phyloP scores from a whole-genome alignment of 75 land plant species.

The Cunninghamia lanceolata region DNA sequence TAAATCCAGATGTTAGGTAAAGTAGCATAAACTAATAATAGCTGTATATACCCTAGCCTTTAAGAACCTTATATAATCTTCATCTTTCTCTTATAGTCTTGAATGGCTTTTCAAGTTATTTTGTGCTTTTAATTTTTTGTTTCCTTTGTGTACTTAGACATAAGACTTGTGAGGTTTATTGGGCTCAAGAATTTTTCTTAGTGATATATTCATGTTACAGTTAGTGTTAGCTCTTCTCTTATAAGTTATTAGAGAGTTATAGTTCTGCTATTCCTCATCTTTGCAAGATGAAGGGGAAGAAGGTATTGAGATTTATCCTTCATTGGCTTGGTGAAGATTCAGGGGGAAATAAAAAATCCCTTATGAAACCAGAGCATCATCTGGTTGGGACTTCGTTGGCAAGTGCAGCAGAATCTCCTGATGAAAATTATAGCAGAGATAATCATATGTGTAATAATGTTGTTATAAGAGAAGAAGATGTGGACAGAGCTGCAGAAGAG shows the following conservation, averaged over 20 bases:
- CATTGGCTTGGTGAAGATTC: not conserved
- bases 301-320: not conserved
- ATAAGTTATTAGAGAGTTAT: not conserved
- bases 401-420: not conserved
- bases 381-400: not conserved
- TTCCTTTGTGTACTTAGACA: too few relatives aligned
- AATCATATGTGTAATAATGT: not conserved
- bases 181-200: too few relatives aligned
- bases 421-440: not conserved
- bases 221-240: too few relatives aligned
- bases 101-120: not conserved
- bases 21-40: too few relatives aligned
- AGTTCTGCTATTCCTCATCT: too few relatives aligned
- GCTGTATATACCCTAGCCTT: not conserved
- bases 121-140: too few relatives aligned
- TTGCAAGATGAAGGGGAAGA: not conserved
- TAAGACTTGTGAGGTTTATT: too few relatives aligned
- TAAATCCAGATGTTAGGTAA: too few relatives aligned
- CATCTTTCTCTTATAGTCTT: not conserved
- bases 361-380: too few relatives aligned
- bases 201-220: too few relatives aligned
- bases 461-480: not conserved
- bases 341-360: not conserved
- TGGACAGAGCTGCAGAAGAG: not conserved
- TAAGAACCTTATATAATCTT: too few relatives aligned